Evolutionary conservation across 2,329 filamentous ascomycete genomes (phyloP), one percentile per base, ranked within the genome.

Genomic region (Pseudogymnoascus sp.): DNA sequence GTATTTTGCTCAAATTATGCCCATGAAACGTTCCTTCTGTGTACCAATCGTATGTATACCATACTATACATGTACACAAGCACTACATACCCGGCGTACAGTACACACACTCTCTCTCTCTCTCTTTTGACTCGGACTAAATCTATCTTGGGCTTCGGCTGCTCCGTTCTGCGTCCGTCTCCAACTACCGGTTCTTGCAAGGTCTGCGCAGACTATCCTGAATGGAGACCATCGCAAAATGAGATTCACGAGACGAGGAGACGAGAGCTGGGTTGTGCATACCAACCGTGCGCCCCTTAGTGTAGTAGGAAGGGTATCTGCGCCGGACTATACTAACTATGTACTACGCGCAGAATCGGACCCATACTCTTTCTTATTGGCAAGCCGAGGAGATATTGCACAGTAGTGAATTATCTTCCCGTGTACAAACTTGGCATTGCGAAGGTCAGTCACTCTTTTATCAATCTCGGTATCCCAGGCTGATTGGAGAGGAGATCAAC

Each of bases 181-280:
- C 50, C 50, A 56, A 56, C 50, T 56, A 56, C 50, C 50, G 50
- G 50, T 56, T 56, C 50, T 56, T 56, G 50, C 50, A 56, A 56
- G 50, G 50, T 33, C 50, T 33, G 33, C 28, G 18, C n/a, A 56
- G 50, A 56, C 50, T 56, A 56, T 56, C 18, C 50, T 56, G n/a
- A 56, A 56, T 56, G 50, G 50, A 33, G 50, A 4, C 5, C 25
- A 18, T 56, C 50, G 50, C 28, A 56, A 56, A 56, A 56, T 56
- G 50, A 56, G 47, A 56, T 56, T 56, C 47, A 56, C 47, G 47
- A 56, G 31, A n/a, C 47, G 21, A 21, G 21, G 47, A 56, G 31
- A n/a, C 47, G 21, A 21, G 21, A 21, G 21, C 21, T 21, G 21
- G 21, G 10, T 4, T 56, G n/a, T 18, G 25, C 47, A 56, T 56